Conservation (phyloP, 352 stramenopile genomes). For the Pythium aphanidermatum region DNA sequence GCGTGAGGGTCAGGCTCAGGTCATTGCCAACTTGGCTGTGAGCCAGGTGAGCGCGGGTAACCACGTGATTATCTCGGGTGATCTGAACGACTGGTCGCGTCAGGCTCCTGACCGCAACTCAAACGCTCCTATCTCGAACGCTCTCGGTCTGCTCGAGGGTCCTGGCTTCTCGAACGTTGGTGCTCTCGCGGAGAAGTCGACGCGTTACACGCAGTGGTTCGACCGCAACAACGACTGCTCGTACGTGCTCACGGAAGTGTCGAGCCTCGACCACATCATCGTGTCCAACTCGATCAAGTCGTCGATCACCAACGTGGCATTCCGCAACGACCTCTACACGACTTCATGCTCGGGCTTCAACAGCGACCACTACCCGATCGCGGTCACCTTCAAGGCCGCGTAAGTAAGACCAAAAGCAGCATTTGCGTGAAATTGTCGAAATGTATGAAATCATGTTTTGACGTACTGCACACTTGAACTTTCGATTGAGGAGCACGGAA, state of each 20-base stretch:
- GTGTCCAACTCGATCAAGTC: constrained; percentile 26
- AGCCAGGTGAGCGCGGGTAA: constrained; percentile 1
- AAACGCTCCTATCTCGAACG: constrained; percentile 24
- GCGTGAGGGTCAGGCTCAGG: constrained; percentile 24
- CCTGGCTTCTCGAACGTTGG: constrained; percentile 12
- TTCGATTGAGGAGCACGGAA: too few species aligned
- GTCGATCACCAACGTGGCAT: constrained; percentile 16
- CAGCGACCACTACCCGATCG: constrained; percentile 32
- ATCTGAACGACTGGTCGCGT: constrained; percentile 28
- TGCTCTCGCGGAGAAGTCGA: not conserved
- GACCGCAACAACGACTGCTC: constrained; percentile 20
- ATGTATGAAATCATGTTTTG: too few species aligned
- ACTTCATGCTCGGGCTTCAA: constrained; percentile 19
- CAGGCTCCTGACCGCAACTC: constrained; percentile 15
- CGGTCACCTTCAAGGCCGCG: constrained; percentile 26
- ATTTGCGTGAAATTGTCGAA: too few species aligned
- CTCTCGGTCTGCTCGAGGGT: constrained; percentile 18
- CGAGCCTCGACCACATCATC: constrained; percentile 25
- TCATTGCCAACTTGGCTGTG: constrained; percentile 12
- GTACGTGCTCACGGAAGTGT: constrained; percentile 15
- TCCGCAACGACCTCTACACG: constrained; percentile 23
- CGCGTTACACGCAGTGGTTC: constrained; percentile 22
- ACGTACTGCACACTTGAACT: too few species aligned
- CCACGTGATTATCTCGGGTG: constrained; percentile 27
- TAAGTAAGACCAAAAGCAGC: too few species aligned